phyloP scores from a whole-genome alignment of 306 rosid genomes.

The Rosa multiflora region DNA sequence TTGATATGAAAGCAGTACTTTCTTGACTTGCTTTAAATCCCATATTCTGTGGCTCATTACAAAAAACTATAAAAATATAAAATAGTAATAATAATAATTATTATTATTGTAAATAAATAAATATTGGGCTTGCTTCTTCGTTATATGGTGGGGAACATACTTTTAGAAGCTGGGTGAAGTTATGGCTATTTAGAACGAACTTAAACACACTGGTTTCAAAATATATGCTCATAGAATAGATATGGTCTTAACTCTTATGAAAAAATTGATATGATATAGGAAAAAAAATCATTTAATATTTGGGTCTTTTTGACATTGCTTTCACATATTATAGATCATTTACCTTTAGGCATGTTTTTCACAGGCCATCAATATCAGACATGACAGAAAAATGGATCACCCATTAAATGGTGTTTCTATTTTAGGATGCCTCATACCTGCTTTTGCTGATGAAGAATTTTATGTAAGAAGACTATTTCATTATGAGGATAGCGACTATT shows the following conservation, averaged over 20 bases:
- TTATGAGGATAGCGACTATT: slow-evolving; percentile 52
- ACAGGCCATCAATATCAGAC: slow-evolving; percentile 57
- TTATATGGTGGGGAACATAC: neutral
- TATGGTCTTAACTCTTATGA: neutral
- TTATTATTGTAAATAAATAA: neutral
- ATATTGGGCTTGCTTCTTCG: neutral
- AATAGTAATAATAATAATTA: no score
- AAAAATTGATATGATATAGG: neutral
- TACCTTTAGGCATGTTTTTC: slow-evolving; percentile 27
- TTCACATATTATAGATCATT: slow-evolving; percentile 15
- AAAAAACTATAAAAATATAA: neutral
- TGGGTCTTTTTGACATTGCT: neutral
- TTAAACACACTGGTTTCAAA: neutral
- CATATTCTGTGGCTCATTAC: neutral
- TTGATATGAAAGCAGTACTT: neutral
- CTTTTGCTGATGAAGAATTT: slow-evolving; percentile 70
- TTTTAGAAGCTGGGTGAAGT: neutral
- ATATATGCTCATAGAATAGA: neutral
- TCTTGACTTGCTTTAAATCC: neutral
- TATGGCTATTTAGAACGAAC: neutral
- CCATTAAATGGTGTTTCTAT: slow-evolving; percentile 93
- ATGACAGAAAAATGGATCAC: slow-evolving; percentile 58
- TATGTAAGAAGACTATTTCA: slow-evolving; percentile 53
- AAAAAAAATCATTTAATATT: neutral
- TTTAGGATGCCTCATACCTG: slow-evolving; percentile 80